Evolutionary conservation across 148 eudicot genomes (phyloP), one percentile per base, ranked within the genome.

Genomic region (Drosera capensis): DNA sequence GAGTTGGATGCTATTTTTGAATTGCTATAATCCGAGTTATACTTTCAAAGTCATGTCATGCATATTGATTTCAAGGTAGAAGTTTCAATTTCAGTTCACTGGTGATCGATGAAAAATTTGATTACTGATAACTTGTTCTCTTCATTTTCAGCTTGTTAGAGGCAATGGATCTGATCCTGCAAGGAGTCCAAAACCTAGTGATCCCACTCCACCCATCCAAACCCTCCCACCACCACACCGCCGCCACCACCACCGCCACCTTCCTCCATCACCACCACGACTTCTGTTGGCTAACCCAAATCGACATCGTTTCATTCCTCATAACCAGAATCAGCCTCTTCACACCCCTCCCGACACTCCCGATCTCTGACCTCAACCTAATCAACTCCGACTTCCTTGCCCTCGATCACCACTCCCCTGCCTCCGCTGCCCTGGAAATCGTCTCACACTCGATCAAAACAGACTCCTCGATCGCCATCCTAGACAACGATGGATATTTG

Each of bases 231-330:
- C 41, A 65, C 5, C 23, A 58, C 11, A 45, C 23, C 26, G 31
- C 52, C 52, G 37, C 46, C 40, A 14, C 39, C 40, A 59, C 47
- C 7, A 24, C 64, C 1, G n/a, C 6, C 38, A 62, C 72, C 9
- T 8, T 1, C 45, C 23, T 40, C 31, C 79, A 76, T 55, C 56
- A 67, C 24, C 77, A 85, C 17, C 67, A 49, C 0, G 86, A 79
- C 49, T 84, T 58, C 51, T 88, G 97, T 41, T 83, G 94, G 86
- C 46, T 88, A 35, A 83, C 94, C 2, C 84, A 66, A 24, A 94
- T 83, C 40, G 96, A 88, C 47, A 66, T 88, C n/a, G 59, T 88
- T 31, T 52, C 73, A 15, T 88, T 87, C 67, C 67, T 86, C 20
- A 55, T 78, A 2, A 69, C 70, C 46, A 64, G 81, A 35, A 86